Evolutionary conservation across 345 rosid genomes (phyloP).

Genomic region (Hevea brasiliensis): DNA sequence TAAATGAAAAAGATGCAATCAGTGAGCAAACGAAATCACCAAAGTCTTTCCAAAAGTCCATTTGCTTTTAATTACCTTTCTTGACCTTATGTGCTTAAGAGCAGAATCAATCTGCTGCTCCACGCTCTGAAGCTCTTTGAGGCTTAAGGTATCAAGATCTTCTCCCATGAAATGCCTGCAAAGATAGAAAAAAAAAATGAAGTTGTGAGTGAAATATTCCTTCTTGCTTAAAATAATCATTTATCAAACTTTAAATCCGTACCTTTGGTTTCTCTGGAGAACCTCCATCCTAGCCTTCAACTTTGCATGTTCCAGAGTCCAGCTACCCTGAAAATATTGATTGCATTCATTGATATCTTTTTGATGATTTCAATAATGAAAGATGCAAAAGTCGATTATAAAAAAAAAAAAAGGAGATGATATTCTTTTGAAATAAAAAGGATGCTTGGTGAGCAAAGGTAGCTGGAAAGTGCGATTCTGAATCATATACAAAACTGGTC

Average conservation of each 20-base stretch:
- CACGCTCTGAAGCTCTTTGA: constrained; percentile 75
- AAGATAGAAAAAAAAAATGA: background rate
- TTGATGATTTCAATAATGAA: background rate
- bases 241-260: background rate
- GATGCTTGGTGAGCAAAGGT: too few species aligned
- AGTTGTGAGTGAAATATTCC: background rate
- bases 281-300: constrained; percentile 88
- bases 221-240: background rate
- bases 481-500: too few species aligned
- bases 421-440: too few species aligned
- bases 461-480: too few species aligned
- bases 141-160: constrained; percentile 64
- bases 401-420: background rate
- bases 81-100: constrained; percentile 67
- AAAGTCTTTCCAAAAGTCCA: background rate
- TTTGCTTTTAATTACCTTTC: constrained; percentile 45
- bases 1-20: constrained; percentile 11
- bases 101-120: constrained; percentile 80
- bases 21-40: background rate
- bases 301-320: constrained; percentile 85
- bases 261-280: constrained; percentile 79
- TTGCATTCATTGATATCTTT: background rate
- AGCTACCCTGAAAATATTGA: constrained; percentile 53
- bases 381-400: background rate
- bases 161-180: constrained; percentile 91